Conservation (phyloP, 805 yeast genomes). For the Zygosaccharomyces kombuchaensis region DNA sequence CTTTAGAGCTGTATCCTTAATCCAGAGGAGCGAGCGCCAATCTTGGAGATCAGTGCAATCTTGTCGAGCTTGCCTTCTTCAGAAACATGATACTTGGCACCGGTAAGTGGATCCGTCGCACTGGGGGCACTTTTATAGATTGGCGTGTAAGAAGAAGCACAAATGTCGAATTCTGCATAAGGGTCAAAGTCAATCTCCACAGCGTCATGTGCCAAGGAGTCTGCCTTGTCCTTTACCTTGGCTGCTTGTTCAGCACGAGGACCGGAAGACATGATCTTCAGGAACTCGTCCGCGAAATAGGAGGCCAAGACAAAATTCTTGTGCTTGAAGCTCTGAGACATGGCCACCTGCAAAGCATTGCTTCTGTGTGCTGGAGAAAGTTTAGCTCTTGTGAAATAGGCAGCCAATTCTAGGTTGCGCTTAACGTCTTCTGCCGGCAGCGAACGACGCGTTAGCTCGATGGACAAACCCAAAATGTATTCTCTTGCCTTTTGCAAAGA, state of each 20-base stretch:
- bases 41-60: conserved; percentile 68
- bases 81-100: conserved; percentile 75
- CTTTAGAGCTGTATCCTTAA: conserved; percentile 45
- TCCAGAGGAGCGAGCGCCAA: conserved; percentile 93
- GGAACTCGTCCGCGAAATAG: conserved; percentile 79
- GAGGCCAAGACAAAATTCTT: conserved; percentile 88
- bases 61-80: conserved; percentile 76
- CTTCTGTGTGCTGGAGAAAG: conserved; percentile 78
- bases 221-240: conserved; percentile 76
- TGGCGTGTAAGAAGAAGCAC: conserved; percentile 84
- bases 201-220: conserved; percentile 76
- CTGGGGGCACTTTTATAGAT: conserved; percentile 70
- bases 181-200: conserved; percentile 90
- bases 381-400: conserved; percentile 85
- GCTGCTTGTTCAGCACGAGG: conserved; percentile 85
- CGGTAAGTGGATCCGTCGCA: conserved; percentile 79
- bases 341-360: conserved; percentile 90
- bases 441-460: conserved; percentile 84
- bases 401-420: conserved; percentile 90
- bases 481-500: conserved; percentile 74
- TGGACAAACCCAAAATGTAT: conserved; percentile 86
- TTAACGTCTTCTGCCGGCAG: conserved; percentile 66
- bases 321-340: conserved; percentile 84
- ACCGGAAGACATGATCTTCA: conserved; percentile 65
- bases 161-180: conserved; percentile 83